Base-by-base conservation (phyloP, 2,329 filamentous ascomycete species). In the Pleoardoris graminearum region DNA sequence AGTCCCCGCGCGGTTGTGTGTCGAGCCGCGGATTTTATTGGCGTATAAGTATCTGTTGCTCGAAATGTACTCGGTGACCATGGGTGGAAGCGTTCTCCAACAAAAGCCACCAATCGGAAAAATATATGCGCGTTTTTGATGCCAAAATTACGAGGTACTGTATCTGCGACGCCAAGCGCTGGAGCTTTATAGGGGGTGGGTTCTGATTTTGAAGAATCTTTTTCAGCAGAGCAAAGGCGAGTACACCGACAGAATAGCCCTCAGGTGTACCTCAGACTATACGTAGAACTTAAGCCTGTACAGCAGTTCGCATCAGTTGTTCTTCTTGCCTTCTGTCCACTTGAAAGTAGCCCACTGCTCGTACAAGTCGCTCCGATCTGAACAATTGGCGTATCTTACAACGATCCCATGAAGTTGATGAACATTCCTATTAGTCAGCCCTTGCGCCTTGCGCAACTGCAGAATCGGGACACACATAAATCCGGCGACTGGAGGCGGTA, bases 71-170 rank as follows among this genome's bases (percentile, higher is more conserved):
- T 21, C 27, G 14, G 10, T 33, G n/a, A 10, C 21, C 30, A 17
- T 35, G 29, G 32, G 41, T 44, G 32, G 43, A 36, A 46, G 36
- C 25, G 10, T 11, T n/a, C 25, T 11, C 17, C 21, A 36, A n/a
- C 3, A 47, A 47, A 37, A 29, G 44, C 44, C 44, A 33, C 44
- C 44, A 47, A 47, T 47, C 33, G 44, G 22, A 14, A 19, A 21
- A 29, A 27, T 16, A 17, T 22, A 16, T 1, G 10, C 7, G 21
- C 43, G 41, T 29, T 2, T n/a, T 19, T n/a, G 41, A 44, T 12
- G 11, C n/a, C 29, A 17, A 14, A 33, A 19, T 7, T 7, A 4
- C 3, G 23, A 19, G 8, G 25, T 30, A 33, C 29, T 46, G 21
- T 46, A 46, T 19, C 12, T 46, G 43, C 19, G n/a, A 46, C 43